Base-by-base conservation (phyloP, 345 rosid species). In the Mercurialis annua region DNA sequence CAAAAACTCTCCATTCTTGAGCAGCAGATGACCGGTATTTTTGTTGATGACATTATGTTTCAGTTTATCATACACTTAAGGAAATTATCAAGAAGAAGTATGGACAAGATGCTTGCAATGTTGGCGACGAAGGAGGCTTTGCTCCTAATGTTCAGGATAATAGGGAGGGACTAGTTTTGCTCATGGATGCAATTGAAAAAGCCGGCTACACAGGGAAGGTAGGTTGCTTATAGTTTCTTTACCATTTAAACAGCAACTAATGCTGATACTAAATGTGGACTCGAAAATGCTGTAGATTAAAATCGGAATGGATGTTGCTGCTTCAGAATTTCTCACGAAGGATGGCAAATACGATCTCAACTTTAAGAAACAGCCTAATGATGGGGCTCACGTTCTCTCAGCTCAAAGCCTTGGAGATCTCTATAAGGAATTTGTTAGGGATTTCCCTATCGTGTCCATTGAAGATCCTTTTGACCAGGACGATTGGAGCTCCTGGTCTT, bases 381-480 rank as follows among this genome's bases (percentile, higher is more conserved):
- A 95, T 72, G 96, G 97, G 75, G 87, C 86, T 59, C 88, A 88
- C 49, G 87, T 88, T 74, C 81, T 85, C 26, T 86, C 97, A 50
- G 86, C 96, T 59, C 90, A 77, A 76, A 84, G 85, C 71, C 96
- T 95, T 33, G 81, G 88, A 38, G 84, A 90, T 1, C 97, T 95
- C 54, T 92, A 89, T 83, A 81, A 82, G 78, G 92, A 90, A 65
- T 94, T 94, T 70, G 77, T 92, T 62, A 88, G 67, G 71, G 97
- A 95, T 56, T 95, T 95, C 81, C 97, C 99, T 33, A 85, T 90
- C 47, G 96, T 85, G 50, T 94, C 98, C 21, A 89, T 89, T 58
- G 99, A 94, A 72, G 97, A 94, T 83, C 99, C 98, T 18, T 94
- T 94, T 74, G 99, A 94, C 81, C 99, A 89, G 77, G 99, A 94